Conservation (phyloP, 192 early-diverging fungal species). For the Neocallimastix lanati region DNA sequence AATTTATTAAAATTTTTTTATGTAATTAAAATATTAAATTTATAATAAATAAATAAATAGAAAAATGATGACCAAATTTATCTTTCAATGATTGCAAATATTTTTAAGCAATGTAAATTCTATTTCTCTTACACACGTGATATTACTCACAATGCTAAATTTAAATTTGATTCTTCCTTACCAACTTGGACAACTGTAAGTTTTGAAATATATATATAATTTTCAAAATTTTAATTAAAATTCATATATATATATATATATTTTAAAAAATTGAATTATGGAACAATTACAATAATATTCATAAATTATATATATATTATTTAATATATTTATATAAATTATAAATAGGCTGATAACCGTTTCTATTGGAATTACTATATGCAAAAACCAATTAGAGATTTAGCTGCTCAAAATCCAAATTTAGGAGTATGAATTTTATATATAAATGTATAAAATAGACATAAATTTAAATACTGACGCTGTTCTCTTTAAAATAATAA, state of each 20-base stretch:
- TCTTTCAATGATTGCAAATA: conserved; percentile 29
- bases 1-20: background rate
- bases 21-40: background rate
- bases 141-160: conserved; percentile 50
- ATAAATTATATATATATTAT: too few relatives aligned
- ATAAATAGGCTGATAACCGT: conserved; percentile 60
- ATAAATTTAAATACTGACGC: background rate
- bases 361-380: conserved; percentile 87
- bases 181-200: conserved; percentile 36
- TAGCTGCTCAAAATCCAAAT: conserved; percentile 7
- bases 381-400: conserved; percentile 45
- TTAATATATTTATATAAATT: background rate
- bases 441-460: too few relatives aligned
- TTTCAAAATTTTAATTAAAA: background rate
- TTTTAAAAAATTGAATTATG: too few relatives aligned
- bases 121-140: conserved; percentile 81
- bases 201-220: background rate
- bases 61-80: conserved; percentile 45
- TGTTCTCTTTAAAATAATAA: background rate
- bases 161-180: conserved; percentile 9
- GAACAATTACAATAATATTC: too few relatives aligned
- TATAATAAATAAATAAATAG: conserved; percentile 10
- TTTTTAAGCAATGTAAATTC: conserved; percentile 30
- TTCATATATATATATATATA: background rate
- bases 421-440: background rate